Evolutionary conservation across 352 stramenopile genomes (phyloP), one percentile per base, ranked within the genome.

Genomic region (Phytopythium aichiense): DNA sequence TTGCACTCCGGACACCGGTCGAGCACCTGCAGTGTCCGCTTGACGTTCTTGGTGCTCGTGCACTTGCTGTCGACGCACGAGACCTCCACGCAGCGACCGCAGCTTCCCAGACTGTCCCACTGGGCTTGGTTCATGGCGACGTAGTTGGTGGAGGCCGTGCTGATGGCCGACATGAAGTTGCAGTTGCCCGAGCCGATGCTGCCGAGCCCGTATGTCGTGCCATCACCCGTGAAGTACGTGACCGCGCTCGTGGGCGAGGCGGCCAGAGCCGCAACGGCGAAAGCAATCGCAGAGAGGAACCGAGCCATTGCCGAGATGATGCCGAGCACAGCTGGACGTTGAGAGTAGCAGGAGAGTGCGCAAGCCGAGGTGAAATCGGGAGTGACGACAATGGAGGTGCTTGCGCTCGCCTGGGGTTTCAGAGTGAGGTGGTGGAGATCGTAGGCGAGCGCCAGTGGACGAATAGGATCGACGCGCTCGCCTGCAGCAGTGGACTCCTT

Each of bases 101-200:
- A 84, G 51, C 70, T 67, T 7, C 45, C 45, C 12, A 72, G 50
- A n/a, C 63, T 60, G 49, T 79, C 56, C 73, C 72, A 87, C 57
- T 87, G 73, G 2, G 52, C 65, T 22, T 79, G 33, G 71, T 87
- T 87, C 35, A 87, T 60, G 12, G 76, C 76, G 0, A 70, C 78
- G 51, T 88, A 81, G 58, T 84, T 83, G 28, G 51, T 63, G 4
- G 71, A 31, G 4, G 66, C 64, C 38, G 72, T 59, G 52, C 57
- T 57, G 58, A 64, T 69, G 22, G 58, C 66, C 38, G 62, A 70
- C 77, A 84, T 83, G 35, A 82, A 74, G 54, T 79, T 81, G 58
- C 77, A 87, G 67, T 87, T 87, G 53, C 77, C 77, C 1, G 53
- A 61, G 45, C 51, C 61, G 4, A 74, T 48, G 45, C 54, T 31